Evolutionary conservation across 2,329 filamentous ascomycete species (phyloP), one percentile per base, ranked within the genome.

Genomic region (Apiospora malaysiana): DNA sequence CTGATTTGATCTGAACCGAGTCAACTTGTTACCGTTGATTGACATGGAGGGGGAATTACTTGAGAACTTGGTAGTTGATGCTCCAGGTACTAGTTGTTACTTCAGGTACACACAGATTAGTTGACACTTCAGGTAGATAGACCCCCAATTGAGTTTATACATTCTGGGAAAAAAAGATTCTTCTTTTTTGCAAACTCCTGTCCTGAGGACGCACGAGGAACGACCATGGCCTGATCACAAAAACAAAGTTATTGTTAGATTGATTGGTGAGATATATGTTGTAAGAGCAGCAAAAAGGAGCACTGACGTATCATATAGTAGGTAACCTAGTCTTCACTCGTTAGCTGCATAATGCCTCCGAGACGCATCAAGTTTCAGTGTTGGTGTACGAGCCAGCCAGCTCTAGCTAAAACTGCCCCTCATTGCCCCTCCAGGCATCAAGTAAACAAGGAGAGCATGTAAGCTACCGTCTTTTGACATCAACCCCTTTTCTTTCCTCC

Each of bases 381-480:
- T 8, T 18, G 14, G 27, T 21, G 18, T 21, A 27, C 51, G 16
- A 59, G 51, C 51, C 25, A 40, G n/a, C 32, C 32, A 23, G 32
- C 56, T n/a, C 27, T 59, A 37, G 27, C 27, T 37, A 40, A 40
- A 63, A 63, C 32, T 63, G 56, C 56, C 56, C 56, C 56, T 63
- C 56, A 63, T 32, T 63, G 56, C 56, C 56, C 56, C 56, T 63
- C 56, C 56, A 63, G 56, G 32, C 56, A 40, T 63, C 56, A 40
- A 63, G 56, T 63, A 63, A 63, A 63, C 56, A 63, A 63, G 51
- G 27, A 59, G 51, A n/a, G 51, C 51, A 59, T 59, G 21, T 37
- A 59, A 59, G 51, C 51, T 37, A 59, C 51, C 51, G 51, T 59
- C 51, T 32, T 59, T 59, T 59, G 27, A 32, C 56, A 40, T 40